Base-by-base conservation (phyloP, 1,284 basidiomycete genomes). In the Rhodotorula mucilaginosa region DNA sequence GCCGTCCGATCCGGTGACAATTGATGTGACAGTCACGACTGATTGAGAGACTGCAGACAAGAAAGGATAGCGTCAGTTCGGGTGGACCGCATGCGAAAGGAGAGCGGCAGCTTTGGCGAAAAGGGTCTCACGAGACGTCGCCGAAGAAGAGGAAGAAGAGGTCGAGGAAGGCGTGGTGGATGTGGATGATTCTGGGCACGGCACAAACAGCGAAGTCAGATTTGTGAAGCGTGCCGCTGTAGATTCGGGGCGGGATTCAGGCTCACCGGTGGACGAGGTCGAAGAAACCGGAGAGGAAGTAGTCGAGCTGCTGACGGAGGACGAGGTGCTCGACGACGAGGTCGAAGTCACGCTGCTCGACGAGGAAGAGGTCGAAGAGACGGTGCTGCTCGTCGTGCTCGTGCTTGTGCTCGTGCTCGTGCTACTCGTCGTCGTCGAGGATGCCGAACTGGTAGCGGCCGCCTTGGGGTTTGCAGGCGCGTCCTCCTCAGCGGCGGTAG, bases 11-110 rank as follows among this genome's bases (percentile, higher is more conserved):
- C 71, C 71, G n/a, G 72, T 73, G 13, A 65, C 13, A 51, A 75
- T 49, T 8, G 70, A 64, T 0, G 77, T 78, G 54, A 76, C 51
- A 5, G 75, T 78, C n/a, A 78, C 64, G 49, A 77, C 67, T 31
- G 74, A 61, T 18, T 57, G 51, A 0, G 66, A 65, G 8, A 49
- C 58, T 61, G 47, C 23, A 12, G 7, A 26, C 12, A 15, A 1
- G 5, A 34, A 12, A 13, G 16, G 23, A n/a, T 2, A 39, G 48
- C 12, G 23, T 1, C 13, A 8, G 1, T 5, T 3, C 0, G 12
- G 21, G 0, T 13, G 1, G 18, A 3, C 16, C 1, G 51, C 12
- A 12, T 12, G 10, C 10, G 39, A 44, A 44, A 44, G 10, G 10
- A 44, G 12, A 44, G 39, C 39, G 39, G 39, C 39, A 8, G 39